phyloP scores from a whole-genome alignment of 1,139 yeast genomes.

The Scheffersomyces insectosa region DNA sequence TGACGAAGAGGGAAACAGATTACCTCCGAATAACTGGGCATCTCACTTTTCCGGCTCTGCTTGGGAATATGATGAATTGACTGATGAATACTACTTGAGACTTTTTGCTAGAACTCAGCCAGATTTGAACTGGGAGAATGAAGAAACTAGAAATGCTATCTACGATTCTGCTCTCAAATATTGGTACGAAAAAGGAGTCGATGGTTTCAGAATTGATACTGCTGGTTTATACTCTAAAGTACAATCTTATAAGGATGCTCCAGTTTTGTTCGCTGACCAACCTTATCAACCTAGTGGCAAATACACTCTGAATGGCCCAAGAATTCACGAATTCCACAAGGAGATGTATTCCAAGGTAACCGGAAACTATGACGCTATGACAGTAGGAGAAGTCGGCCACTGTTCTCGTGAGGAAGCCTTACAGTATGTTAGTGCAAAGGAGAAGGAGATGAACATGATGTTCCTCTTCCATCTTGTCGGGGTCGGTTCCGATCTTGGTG shows the following conservation, averaged over 20 bases:
- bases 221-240: slow-evolving; percentile 55
- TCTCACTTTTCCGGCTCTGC: slow-evolving; percentile 56
- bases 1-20: slow-evolving; percentile 48
- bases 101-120: slow-evolving; percentile 56
- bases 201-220: slow-evolving; percentile 60
- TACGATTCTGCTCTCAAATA: slow-evolving; percentile 49
- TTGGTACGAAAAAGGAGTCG: slow-evolving; percentile 59
- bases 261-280: slow-evolving; percentile 41
- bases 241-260: slow-evolving; percentile 50
- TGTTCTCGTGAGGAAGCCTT: slow-evolving; percentile 43
- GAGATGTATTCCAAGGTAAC: slow-evolving; percentile 50
- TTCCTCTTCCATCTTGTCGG: slow-evolving; percentile 50
- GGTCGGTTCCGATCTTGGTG: slow-evolving; percentile 37
- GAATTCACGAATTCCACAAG: slow-evolving; percentile 58
- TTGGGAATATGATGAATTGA: slow-evolving; percentile 54
- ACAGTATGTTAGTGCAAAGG: slow-evolving; percentile 49
- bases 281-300: slow-evolving; percentile 40
- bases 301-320: slow-evolving; percentile 46
- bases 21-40: slow-evolving; percentile 59
- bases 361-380: slow-evolving; percentile 52
- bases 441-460: slow-evolving; percentile 52
- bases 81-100: slow-evolving; percentile 55
- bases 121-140: slow-evolving; percentile 62
- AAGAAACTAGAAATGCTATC: slow-evolving; percentile 50
- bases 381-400: slow-evolving; percentile 58